These are phyloP conservation scores for Tremella mesenterica DNA, from an alignment of 768 basidiomycete genomes.

Conservation along the genomic window DNA sequence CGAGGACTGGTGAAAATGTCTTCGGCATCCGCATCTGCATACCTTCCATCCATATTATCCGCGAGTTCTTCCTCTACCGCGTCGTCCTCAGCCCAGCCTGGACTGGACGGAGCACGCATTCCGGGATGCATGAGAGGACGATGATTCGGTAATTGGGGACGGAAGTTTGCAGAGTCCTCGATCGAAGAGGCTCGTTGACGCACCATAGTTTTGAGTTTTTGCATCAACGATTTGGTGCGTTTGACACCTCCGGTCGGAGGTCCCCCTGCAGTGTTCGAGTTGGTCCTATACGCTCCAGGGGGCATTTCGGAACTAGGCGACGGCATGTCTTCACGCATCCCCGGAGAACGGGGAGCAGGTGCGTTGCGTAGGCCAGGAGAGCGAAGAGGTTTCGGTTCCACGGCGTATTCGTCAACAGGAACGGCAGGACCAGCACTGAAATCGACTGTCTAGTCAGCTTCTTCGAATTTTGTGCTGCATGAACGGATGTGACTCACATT, in stretches of 20 bases:
- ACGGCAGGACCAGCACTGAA: background rate
- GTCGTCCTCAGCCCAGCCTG: conserved; percentile 15
- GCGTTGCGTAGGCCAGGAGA: conserved; percentile 28
- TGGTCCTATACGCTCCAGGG: background rate
- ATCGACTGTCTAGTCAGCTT: background rate
- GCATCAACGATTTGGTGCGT: conserved; percentile 44
- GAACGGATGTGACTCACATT: conserved; percentile 26
- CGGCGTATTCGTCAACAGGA: background rate
- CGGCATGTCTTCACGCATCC: conserved; percentile 14
- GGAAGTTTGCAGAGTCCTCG: conserved; percentile 6
- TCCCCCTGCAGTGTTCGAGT: background rate
- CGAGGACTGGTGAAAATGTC: conserved; percentile 9
- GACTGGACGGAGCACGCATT: conserved; percentile 9
- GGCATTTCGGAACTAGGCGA: conserved; percentile 21
- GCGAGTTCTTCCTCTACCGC: conserved; percentile 18
- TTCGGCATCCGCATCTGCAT: conserved; percentile 20
- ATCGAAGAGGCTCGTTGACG: conserved; percentile 34
- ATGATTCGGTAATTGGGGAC: background rate
- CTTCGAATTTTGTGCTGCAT: too few relatives aligned
- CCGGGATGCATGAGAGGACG: conserved; percentile 4
- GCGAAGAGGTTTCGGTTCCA: conserved; percentile 12
- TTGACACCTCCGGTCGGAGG: conserved; percentile 33
- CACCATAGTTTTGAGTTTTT: conserved; percentile 44
- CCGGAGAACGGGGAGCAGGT: conserved; percentile 9
- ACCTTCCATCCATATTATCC: conserved; percentile 11